phyloP scores from a whole-genome alignment of 1,139 yeast species.

The Saccharomyces hybrid region DNA sequence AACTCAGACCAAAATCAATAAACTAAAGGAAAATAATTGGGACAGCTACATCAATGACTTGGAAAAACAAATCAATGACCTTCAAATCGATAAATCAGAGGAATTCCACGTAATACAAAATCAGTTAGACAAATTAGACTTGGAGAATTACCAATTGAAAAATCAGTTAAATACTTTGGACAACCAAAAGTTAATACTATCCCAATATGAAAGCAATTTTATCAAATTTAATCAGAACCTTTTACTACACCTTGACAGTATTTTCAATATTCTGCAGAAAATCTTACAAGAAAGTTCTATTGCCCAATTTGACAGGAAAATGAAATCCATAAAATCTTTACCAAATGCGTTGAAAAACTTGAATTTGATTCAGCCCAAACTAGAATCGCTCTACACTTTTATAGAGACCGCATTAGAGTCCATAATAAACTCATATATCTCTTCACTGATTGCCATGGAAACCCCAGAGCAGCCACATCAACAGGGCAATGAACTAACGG shows the following conservation, averaged over 20 bases:
- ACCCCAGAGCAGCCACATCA: slow-evolving; percentile 2
- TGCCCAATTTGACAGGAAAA: slow-evolving; percentile 47
- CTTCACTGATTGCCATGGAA: slow-evolving; percentile 20
- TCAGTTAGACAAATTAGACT: slow-evolving; percentile 33
- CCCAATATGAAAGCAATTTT: slow-evolving; percentile 13
- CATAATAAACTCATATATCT: slow-evolving; percentile 49
- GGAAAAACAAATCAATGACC: slow-evolving; percentile 30
- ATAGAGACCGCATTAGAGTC: slow-evolving; percentile 53
- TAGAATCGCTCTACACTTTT: slow-evolving; percentile 49
- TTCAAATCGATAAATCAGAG: slow-evolving; percentile 35
- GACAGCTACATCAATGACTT: background rate
- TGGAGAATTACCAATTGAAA: slow-evolving; percentile 23
- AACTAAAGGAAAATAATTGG: background rate
- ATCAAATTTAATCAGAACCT: slow-evolving; percentile 20
- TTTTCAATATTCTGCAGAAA: slow-evolving; percentile 42
- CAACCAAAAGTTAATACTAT: background rate
- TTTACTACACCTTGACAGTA: slow-evolving; percentile 38
- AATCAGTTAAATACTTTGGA: slow-evolving; percentile 12
- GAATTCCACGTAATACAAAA: slow-evolving; percentile 34
- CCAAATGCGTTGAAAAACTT: slow-evolving; percentile 25
- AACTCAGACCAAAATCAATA: background rate
- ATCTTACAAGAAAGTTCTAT: slow-evolving; percentile 54
- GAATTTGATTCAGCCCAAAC: slow-evolving; percentile 38
- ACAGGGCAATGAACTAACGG: slow-evolving; percentile 16
- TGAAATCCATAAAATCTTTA: slow-evolving; percentile 37